A percentile compares a stretch with the other conserved stretches of the same genome.
These are phyloP conservation scores for Sechiopsis laciniata DNA, from an alignment of 306 rosid genomes.

Conservation along the genomic window DNA sequence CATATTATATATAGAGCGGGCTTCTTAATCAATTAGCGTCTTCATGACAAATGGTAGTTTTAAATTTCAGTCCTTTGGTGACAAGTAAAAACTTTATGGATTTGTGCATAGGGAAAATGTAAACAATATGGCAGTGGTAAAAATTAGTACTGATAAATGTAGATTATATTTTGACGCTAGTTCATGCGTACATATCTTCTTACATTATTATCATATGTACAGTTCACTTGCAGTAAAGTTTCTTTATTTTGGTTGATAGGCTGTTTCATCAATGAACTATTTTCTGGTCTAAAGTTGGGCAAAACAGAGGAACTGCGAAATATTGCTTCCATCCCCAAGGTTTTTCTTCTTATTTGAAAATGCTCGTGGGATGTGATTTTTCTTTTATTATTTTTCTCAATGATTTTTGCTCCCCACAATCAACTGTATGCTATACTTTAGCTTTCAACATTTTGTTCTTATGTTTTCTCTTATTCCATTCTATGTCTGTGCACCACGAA, in stretches of 20 bases:
- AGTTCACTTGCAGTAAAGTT: not conserved
- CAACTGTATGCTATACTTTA: not conserved
- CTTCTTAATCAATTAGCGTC: not conserved
- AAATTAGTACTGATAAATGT: not conserved
- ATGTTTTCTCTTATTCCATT: not conserved
- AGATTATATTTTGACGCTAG: not conserved
- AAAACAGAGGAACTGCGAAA: constrained; percentile 95
- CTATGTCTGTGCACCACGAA: not conserved
- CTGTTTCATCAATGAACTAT: constrained; percentile 86
- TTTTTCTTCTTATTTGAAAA: constrained; percentile 29
- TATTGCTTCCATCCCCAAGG: constrained; percentile 90
- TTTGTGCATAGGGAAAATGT: not conserved
- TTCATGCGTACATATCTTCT: not conserved
- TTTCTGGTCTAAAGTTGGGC: constrained; percentile 71
- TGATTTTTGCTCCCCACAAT: not conserved
- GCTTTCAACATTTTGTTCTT: not conserved
- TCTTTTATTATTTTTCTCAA: constrained; percentile 1
- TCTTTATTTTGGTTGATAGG: constrained; percentile 44
- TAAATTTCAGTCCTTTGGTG: not conserved
- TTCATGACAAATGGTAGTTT: not conserved
- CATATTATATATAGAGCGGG: not conserved
- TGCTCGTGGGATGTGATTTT: constrained; percentile 4
- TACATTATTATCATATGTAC: not conserved
- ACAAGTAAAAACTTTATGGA: not conserved
- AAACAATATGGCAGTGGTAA: not conserved